These are phyloP conservation scores for Ciborinia camelliae DNA, from an alignment of 2,329 filamentous ascomycete genomes.

Conservation along the genomic window DNA sequence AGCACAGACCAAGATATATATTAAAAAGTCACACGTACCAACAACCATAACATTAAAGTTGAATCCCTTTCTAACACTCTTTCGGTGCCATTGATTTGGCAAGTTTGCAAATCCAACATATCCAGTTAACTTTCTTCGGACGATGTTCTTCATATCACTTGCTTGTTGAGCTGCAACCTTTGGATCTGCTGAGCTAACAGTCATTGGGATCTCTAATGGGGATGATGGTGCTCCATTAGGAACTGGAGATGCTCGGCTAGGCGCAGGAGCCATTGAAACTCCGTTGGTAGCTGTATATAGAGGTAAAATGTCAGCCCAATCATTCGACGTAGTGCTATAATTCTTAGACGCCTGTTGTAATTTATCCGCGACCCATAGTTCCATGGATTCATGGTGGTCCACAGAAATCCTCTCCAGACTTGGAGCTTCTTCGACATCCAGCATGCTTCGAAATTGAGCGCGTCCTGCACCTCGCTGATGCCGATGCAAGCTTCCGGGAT, in stretches of 20 bases:
- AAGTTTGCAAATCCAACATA: conserved; percentile 99
- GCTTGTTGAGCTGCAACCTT: conserved; percentile 40
- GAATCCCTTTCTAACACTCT: conserved; percentile 99
- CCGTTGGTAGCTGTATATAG: conserved; percentile 39
- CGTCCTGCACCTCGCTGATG: conserved; percentile 27
- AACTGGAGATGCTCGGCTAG: conserved; percentile 32
- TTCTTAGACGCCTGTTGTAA: conserved; percentile 29
- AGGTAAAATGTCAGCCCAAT: conserved; percentile 38
- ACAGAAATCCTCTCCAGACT: conserved; percentile 32
- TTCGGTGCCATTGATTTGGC: conserved; percentile 99
- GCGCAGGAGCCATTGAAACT: conserved; percentile 32
- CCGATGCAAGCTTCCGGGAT: conserved; percentile 32
- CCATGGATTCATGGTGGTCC: conserved; percentile 32
- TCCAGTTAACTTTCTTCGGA: conserved; percentile 95
- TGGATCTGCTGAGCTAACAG: conserved; percentile 38
- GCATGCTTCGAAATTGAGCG: conserved; percentile 51
- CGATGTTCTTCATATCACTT: conserved; percentile 66
- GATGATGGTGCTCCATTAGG: conserved; percentile 35
- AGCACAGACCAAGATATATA: conserved; percentile 17
- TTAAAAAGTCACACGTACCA: conserved; percentile 59
- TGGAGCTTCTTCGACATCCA: conserved; percentile 50
- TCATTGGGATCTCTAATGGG: conserved; percentile 35
- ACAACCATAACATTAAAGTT: conserved; percentile 99
- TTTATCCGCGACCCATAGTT: conserved; percentile 31
- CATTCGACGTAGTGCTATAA: conserved; percentile 30